Base-by-base conservation (phyloP, 192 early-diverging fungal species). In the Funneliformis geosporum region DNA sequence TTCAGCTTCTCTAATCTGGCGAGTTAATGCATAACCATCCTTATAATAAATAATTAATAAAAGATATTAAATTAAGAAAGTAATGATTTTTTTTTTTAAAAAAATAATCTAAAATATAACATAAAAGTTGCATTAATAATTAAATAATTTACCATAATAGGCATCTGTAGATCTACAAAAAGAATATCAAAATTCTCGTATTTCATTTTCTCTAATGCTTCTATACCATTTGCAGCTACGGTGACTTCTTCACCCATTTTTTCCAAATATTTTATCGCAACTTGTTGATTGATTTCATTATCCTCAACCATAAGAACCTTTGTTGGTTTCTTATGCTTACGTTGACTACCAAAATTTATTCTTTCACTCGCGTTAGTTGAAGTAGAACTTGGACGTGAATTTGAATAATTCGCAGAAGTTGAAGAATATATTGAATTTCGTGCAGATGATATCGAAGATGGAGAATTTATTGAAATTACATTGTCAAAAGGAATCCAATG, bases 171-270 rank as follows among this genome's bases (percentile, higher is more conserved):
- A 28, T 64, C 62, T 28, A 64, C 27, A 28, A 64, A 64, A 64
- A 64, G 62, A 64, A 64, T 64, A 21, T 64, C 62, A 33, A 64
- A 64, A 25, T 8, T 27, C 27, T 64, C 27, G 3, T 64, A 12
- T 12, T 64, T 64, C 62, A 64, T 64, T 21, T 64, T 64, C 8
- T 64, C 62, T 64, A 64, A 64, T 64, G 62, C 62, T 21, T 64
- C 62, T 12, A 64, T 28, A 64, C 62, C 62, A 64, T 64, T 64
- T 27, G 62, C 62, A 27, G 62, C 62, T 27, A 64, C 11, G 11
- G 62, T 64, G 12, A 64, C 62, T 2, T 28, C 21, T 28, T 64
- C 27, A 4, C 62, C 62, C 62, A 64, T 64, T 64, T 64, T 64
- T 64, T 64, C 62, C 62, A 64, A 64, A 64, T 64, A 64, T 12